Evolutionary conservation across 2,329 filamentous ascomycete species (phyloP).

Genomic region (Pseudocercospora cruenta): DNA sequence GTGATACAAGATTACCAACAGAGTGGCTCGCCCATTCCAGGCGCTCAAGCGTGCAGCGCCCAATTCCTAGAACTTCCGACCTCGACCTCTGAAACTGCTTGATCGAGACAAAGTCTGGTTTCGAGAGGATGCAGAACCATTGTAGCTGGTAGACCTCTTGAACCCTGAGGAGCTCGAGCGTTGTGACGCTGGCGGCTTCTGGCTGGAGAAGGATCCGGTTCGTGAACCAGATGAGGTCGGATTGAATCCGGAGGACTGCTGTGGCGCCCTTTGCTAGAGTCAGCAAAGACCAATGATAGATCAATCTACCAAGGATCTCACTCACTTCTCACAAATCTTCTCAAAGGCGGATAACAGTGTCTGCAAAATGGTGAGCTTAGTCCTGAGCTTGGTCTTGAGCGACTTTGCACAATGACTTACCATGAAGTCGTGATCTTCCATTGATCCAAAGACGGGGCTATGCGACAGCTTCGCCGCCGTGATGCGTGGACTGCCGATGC

Average conservation of each 20-base stretch:
- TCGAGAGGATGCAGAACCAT: not conserved
- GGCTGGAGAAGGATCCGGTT: not conserved
- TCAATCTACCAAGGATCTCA: not conserved
- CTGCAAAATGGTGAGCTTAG: constrained; percentile 17
- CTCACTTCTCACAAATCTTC: constrained; percentile 27
- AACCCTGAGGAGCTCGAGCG: not conserved
- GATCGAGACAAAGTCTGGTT: not conserved
- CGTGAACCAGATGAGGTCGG: not conserved
- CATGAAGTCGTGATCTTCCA: constrained; percentile 60
- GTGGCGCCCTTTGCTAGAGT: not conserved
- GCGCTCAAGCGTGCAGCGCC: not conserved
- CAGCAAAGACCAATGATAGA: not conserved
- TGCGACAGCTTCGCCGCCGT: constrained; percentile 54
- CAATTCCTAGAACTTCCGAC: not conserved
- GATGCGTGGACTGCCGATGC: constrained; percentile 62
- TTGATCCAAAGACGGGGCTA: constrained; percentile 53
- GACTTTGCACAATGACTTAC: constrained; percentile 36
- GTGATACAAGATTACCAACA: not conserved
- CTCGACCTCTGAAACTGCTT: not conserved
- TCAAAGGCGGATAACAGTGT: constrained; percentile 27
- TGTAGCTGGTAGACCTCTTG: not conserved
- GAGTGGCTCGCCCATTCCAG: not conserved
- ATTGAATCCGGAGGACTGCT: not conserved
- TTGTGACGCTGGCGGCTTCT: not conserved
- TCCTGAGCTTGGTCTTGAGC: not conserved